These are phyloP conservation scores for Kluyveromyces starmeri DNA, from an alignment of 805 yeast species.

Conservation along the genomic window DNA sequence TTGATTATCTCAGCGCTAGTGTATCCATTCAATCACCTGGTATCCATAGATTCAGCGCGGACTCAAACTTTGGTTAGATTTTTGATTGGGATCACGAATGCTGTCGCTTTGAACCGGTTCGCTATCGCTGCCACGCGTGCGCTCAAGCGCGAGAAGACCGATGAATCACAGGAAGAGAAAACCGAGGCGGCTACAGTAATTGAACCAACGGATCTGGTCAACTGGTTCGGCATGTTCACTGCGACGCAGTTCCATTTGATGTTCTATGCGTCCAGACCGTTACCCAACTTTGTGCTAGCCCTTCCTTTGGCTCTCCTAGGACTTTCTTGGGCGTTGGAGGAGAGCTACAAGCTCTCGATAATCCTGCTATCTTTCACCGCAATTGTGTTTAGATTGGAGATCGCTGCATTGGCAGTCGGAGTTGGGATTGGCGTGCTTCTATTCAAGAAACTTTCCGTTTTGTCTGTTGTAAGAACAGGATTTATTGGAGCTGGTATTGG, in stretches of 20 bases:
- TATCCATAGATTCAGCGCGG: conserved; percentile 35
- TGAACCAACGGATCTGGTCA: neutral
- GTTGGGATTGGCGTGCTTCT: conserved; percentile 38
- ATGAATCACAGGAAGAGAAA: conserved; percentile 1
- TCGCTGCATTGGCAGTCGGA: conserved; percentile 45
- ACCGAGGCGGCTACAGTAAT: conserved; percentile 29
- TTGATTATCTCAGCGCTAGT: conserved; percentile 40
- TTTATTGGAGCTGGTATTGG: conserved; percentile 47
- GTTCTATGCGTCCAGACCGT: conserved; percentile 72
- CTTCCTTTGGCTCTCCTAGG: conserved; percentile 62
- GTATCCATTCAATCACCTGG: conserved; percentile 27
- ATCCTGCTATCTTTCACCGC: conserved; percentile 53
- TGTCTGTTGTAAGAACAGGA: conserved; percentile 33
- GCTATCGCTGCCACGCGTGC: conserved; percentile 7
- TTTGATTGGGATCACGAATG: conserved; percentile 56
- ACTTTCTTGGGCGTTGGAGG: conserved; percentile 41
- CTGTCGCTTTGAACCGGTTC: conserved; percentile 11
- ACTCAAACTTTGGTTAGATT: conserved; percentile 50
- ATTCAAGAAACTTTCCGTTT: conserved; percentile 39
- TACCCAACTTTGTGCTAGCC: conserved; percentile 77
- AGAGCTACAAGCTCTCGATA: conserved; percentile 41
- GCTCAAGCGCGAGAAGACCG: conserved; percentile 5
- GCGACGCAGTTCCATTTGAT: conserved; percentile 70
- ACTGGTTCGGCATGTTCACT: conserved; percentile 52
- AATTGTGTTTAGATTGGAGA: conserved; percentile 63